Evolutionary conservation across 225 moss, liverwort and hornwort genomes (phyloP), one percentile per base, ranked within the genome.

Genomic region (Ulota crispa): DNA sequence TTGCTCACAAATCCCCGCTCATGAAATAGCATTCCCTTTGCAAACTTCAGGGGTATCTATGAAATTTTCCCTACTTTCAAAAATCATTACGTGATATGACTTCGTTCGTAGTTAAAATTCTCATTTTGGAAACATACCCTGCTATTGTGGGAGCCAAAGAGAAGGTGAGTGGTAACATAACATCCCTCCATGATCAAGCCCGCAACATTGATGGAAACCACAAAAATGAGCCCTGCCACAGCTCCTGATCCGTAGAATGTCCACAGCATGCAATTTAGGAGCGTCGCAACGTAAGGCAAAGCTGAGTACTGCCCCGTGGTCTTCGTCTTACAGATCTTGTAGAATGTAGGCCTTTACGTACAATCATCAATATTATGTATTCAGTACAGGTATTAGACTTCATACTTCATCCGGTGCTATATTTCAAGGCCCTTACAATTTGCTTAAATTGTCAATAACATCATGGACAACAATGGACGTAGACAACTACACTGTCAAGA

Each of bases 261-360:
- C 96, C 95, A 97, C 30, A 97, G 59, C 81, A 90, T 89, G 81
- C 96, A 97, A 65, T 95, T 97, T 9, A 95, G 84, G 24, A 97
- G 87, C 1, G 95, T 95, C 34, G 89, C 86, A 65, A 97, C 87
- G 43, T 97, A 97, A 0, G 95, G 96, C 68, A 92, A 73, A 73
- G 90, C 90, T 37, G 93, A 90, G 64, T 90, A 97, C 5, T 87
- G 80, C 59, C 89, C 95, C 34, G 90, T 93, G 45, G 83, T 92
- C 83, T 84, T 97, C 32, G 88, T 83, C 84, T 82, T 93, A 52
- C 86, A 74, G 20, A 97, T 92, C 77, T 86, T 87, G 78, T 87
- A 85, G 81, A 97, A 95, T 68, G 96, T 97, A 14, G 95, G 92
- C 89, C 96, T 95, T 89, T 23, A 28, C 34, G 75, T 64, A 55